A percentile compares a stretch with the other conserved stretches of the same genome.
phyloP scores from a whole-genome alignment of 768 basidiomycete species.

The Hericium rajendrae region DNA sequence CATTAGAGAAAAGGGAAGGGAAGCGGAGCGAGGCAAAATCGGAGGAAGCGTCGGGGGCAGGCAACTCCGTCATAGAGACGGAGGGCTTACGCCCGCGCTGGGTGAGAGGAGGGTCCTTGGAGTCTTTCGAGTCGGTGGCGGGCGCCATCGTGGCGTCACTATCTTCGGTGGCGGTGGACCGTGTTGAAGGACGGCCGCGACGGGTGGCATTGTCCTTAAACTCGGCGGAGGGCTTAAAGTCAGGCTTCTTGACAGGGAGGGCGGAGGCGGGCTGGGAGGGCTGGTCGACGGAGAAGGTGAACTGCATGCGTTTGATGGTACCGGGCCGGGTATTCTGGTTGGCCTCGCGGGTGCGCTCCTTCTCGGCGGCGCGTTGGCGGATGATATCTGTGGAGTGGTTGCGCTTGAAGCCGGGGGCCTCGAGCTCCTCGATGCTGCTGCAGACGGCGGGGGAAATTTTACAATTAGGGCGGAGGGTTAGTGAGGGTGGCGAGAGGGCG shows the following conservation, averaged over 20 bases:
- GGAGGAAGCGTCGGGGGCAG: constrained; percentile 11
- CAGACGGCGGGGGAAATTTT: not conserved
- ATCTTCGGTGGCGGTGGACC: constrained; percentile 27
- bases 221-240: constrained; percentile 55
- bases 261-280: constrained; percentile 38
- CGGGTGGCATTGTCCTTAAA: constrained; percentile 41
- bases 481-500: constrained; percentile 21
- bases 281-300: constrained; percentile 79
- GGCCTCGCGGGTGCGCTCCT: constrained; percentile 67
- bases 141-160: constrained; percentile 8
- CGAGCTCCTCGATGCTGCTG: constrained; percentile 79
- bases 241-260: constrained; percentile 50
- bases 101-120: constrained; percentile 30
- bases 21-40: constrained; percentile 46
- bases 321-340: constrained; percentile 54
- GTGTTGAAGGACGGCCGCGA: constrained; percentile 30
- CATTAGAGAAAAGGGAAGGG: constrained; percentile 61
- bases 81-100: constrained; percentile 24
- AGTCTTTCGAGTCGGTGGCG: constrained; percentile 3
- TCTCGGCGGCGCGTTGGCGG: constrained; percentile 70
- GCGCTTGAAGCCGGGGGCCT: constrained; percentile 73
- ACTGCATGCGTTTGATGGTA: constrained; percentile 82
- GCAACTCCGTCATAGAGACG: constrained; percentile 10
- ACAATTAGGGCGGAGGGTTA: constrained; percentile 8
- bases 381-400: constrained; percentile 76